Conservation (phyloP, 148 eudicot genomes). For the Heliosperma pusillum region DNA sequence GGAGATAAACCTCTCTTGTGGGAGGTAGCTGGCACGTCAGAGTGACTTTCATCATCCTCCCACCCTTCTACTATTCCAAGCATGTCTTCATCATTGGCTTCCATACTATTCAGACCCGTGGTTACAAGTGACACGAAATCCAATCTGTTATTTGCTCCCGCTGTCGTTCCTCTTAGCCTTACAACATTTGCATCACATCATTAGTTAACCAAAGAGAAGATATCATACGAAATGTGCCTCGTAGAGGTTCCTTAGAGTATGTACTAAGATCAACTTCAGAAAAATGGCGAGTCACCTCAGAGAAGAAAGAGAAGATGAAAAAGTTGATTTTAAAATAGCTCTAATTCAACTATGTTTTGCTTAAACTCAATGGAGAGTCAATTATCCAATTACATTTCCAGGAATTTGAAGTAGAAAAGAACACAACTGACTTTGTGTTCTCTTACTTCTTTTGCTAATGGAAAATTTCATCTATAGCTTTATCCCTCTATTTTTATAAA, state of each 20-base stretch:
- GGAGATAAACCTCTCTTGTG: conserved; percentile 82
- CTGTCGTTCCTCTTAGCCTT: conserved; percentile 81
- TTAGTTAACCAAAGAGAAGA: conserved; percentile 7
- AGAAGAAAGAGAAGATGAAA: too few species aligned
- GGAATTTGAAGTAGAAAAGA: too few species aligned
- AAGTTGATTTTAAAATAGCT: too few species aligned
- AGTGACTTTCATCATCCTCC: conserved; percentile 92
- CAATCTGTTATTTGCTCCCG: conserved; percentile 93
- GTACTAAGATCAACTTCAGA: too few species aligned
- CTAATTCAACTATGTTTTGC: too few species aligned
- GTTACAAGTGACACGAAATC: conserved; percentile 75
- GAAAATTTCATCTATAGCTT: too few species aligned
- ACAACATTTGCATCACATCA: conserved; percentile 3
- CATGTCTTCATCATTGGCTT: conserved; percentile 62
- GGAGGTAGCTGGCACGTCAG: conserved; percentile 90
- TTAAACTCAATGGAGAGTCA: too few species aligned
- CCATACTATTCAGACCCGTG: conserved; percentile 69
- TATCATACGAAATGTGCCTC: neutral
- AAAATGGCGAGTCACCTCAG: too few species aligned
- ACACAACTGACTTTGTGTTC: too few species aligned
- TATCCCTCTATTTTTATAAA: too few species aligned
- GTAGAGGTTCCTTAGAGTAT: neutral
- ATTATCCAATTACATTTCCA: too few species aligned
- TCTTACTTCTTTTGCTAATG: too few species aligned
- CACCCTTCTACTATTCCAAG: conserved; percentile 84